Conservation (phyloP, 208 protist species). For the Herpetomonas tarakana region DNA sequence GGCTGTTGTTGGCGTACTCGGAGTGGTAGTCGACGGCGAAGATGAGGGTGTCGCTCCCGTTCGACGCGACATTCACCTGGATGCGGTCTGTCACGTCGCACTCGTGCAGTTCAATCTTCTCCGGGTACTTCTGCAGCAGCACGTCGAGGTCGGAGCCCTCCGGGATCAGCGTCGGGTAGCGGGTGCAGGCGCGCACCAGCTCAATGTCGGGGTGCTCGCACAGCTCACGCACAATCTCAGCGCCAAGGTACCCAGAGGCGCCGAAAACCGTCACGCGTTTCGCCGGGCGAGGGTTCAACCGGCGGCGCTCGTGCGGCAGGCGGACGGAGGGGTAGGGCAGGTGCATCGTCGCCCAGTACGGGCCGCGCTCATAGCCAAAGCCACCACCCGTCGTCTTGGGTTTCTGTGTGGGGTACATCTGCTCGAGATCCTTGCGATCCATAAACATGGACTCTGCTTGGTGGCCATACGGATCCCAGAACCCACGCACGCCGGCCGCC, state of each 20-base stretch:
- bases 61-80: constrained; percentile 89
- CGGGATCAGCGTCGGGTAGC: constrained; percentile 90
- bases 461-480: constrained; percentile 88
- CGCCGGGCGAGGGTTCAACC: constrained; percentile 88
- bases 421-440: constrained; percentile 85
- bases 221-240: constrained; percentile 87
- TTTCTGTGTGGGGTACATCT: constrained; percentile 91
- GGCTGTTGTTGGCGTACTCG: constrained; percentile 92
- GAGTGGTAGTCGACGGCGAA: constrained; percentile 88
- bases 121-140: constrained; percentile 80
- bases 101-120: constrained; percentile 91
- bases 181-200: constrained; percentile 82
- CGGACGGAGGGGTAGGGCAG: constrained; percentile 88
- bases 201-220: constrained; percentile 89
- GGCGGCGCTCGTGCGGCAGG: constrained; percentile 81
- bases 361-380: constrained; percentile 86
- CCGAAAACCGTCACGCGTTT: constrained; percentile 88
- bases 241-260: constrained; percentile 83
- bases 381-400: constrained; percentile 85
- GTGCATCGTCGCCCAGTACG: constrained; percentile 88
- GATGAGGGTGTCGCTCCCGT: constrained; percentile 91
- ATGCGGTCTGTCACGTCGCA: constrained; percentile 91
- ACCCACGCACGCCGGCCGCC: constrained; percentile 32
- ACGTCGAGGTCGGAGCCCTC: constrained; percentile 82
- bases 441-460: constrained; percentile 89